A percentile compares a stretch with the other conserved stretches of the same genome.
Evolutionary conservation across 1,284 basidiomycete species (phyloP).

Genomic region (Melampsora allii-populina): DNA sequence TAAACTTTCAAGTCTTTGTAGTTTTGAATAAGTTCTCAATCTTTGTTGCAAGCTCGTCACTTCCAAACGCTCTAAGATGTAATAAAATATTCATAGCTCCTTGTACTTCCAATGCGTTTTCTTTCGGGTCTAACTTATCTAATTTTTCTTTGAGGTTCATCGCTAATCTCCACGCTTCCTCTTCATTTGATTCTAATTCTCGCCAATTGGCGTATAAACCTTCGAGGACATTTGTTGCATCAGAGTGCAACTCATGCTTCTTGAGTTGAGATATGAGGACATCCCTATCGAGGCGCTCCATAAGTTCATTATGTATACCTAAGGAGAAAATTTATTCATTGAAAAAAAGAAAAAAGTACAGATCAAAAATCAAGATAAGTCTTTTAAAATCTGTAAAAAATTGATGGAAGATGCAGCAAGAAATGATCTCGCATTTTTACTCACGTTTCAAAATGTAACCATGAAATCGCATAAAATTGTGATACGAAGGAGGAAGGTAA

Average conservation of each 20-base stretch:
- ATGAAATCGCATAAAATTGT: not conserved
- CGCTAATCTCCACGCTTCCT: not conserved
- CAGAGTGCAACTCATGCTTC: not conserved
- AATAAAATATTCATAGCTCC: not conserved
- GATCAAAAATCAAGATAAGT: too few species aligned
- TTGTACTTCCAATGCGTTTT: not conserved
- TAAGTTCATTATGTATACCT: not conserved
- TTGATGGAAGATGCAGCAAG: too few species aligned
- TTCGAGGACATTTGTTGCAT: not conserved
- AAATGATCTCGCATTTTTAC: not conserved
- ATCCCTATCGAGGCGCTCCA: not conserved
- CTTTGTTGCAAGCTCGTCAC: not conserved
- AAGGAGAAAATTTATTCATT: not conserved
- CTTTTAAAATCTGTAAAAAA: too few species aligned
- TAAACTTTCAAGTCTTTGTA: not conserved
- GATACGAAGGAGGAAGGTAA: not conserved
- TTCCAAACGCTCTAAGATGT: conserved; percentile 1
- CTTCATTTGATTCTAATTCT: not conserved
- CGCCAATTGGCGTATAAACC: not conserved
- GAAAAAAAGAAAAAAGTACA: not conserved
- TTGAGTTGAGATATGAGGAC: conserved; percentile 1
- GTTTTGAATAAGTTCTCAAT: not conserved
- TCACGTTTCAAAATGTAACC: not conserved
- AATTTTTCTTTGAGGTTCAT: not conserved
- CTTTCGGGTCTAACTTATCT: not conserved